Conservation (phyloP, 305 asterid species). For the Fraxinus baroniana region DNA sequence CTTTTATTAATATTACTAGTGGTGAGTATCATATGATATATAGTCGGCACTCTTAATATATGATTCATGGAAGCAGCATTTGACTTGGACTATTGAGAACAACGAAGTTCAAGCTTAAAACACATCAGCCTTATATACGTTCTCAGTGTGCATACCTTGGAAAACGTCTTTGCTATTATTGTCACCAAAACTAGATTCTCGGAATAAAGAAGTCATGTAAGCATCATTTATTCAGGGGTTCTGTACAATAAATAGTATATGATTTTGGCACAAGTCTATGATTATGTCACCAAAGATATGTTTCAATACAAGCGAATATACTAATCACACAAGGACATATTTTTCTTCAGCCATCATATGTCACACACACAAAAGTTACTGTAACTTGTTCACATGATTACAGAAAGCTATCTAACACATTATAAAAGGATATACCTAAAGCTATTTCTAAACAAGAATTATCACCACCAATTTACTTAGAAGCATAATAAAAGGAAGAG, state of each 20-base stretch:
- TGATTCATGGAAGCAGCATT: neutral
- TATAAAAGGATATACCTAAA: neutral
- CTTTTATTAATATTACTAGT: neutral
- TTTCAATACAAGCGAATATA: neutral
- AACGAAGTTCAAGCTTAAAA: neutral
- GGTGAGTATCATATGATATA: neutral
- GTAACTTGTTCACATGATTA: neutral
- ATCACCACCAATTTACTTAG: neutral
- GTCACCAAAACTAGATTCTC: neutral
- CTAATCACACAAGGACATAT: neutral
- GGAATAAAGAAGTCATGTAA: neutral
- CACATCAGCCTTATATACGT: neutral
- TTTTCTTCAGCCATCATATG: neutral
- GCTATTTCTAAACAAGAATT: neutral
- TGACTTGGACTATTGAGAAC: neutral
- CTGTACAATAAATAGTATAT: neutral
- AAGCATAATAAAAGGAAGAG: constrained; percentile 5
- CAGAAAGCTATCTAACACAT: neutral
- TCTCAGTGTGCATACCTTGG: neutral
- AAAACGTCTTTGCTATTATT: neutral
- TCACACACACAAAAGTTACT: neutral
- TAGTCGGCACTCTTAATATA: neutral
- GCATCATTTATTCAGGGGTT: neutral
- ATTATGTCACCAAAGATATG: neutral
- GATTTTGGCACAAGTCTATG: neutral